A percentile compares a stretch with the other conserved stretches of the same genome.
Conservation (phyloP, 1,284 basidiomycete genomes). For the Trichosporon asahii region DNA sequence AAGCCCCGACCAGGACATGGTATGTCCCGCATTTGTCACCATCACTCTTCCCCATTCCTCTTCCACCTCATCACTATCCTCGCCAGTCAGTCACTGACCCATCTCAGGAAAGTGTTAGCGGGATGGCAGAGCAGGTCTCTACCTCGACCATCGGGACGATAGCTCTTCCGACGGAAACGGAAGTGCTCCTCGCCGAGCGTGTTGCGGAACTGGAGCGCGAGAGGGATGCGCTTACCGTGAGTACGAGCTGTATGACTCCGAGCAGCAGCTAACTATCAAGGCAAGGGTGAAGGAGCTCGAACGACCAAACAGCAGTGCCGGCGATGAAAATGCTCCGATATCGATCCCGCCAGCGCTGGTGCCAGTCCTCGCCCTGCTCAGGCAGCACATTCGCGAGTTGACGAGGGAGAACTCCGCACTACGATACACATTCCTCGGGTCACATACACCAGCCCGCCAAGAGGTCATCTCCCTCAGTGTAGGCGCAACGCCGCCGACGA, state of each 20-base stretch:
- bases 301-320: neutral
- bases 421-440: conserved; percentile 43
- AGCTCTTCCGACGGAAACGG: conserved; percentile 31
- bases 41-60: neutral
- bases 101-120: conserved; percentile 17
- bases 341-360: conserved; percentile 35
- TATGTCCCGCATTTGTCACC: neutral
- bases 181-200: conserved; percentile 32
- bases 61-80: neutral
- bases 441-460: conserved; percentile 1
- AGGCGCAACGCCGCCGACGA: conserved; percentile 17
- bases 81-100: neutral
- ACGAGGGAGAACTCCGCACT: conserved; percentile 46
- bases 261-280: neutral
- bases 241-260: conserved; percentile 11
- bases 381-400: conserved; percentile 40
- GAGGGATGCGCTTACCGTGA: conserved; percentile 32
- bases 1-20: conserved; percentile 24
- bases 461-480: conserved; percentile 18
- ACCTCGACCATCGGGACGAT: conserved; percentile 1
- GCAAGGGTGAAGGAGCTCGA: conserved; percentile 2
- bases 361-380: conserved; percentile 35
- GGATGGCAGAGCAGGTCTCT: conserved; percentile 11
- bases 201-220: conserved; percentile 40
- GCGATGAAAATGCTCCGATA: conserved; percentile 13